Percentiles rank a stretch among this genome's conserved stretches.
Conservation (phyloP, 129 eudicot genomes). For the Artemisia tridentata region DNA sequence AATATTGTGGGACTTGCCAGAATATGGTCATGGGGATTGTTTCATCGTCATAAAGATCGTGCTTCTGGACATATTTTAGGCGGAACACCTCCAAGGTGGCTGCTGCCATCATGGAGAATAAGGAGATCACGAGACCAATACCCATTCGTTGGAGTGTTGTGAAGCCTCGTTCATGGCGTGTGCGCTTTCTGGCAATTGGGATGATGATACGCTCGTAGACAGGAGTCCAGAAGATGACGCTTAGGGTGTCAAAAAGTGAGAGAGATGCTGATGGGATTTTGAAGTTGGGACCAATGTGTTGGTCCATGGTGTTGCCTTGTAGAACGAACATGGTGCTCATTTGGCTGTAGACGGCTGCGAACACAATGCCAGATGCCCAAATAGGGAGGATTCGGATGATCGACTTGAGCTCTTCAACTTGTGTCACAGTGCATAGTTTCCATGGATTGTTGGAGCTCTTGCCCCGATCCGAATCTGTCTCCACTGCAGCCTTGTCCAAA, state of each 20-base stretch:
- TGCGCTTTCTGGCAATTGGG: conserved; percentile 54
- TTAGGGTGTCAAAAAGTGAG: conserved; percentile 68
- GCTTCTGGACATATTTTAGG: conserved; percentile 37
- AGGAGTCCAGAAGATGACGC: conserved; percentile 86
- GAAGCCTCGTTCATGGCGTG: conserved; percentile 68
- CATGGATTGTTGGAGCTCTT: conserved; percentile 43
- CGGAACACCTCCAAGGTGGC: conserved; percentile 61
- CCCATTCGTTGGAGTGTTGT: conserved; percentile 92
- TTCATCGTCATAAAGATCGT: conserved; percentile 45
- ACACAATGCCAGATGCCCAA: conserved; percentile 79
- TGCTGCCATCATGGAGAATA: conserved; percentile 61
- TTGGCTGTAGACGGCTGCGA: conserved; percentile 72
- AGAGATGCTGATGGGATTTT: conserved; percentile 80
- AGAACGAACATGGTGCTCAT: conserved; percentile 93
- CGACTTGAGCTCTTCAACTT: conserved; percentile 79
- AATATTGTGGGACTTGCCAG: conserved; percentile 83
- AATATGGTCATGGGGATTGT: conserved; percentile 58
- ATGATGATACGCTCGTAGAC: conserved; percentile 57
- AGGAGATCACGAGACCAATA: conserved; percentile 65
- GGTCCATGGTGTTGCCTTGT: conserved; percentile 89
- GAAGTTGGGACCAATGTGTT: conserved; percentile 67
- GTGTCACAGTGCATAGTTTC: conserved; percentile 86
- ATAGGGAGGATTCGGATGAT: conserved; percentile 63
- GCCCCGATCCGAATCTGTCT: conserved; percentile 38
- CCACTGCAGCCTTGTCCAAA: conserved; percentile 81